A percentile compares a stretch with the other conserved stretches of the same genome.
Evolutionary conservation across 2,329 filamentous ascomycete species (phyloP).

Genomic region (Akanthomyces uredinophilus): DNA sequence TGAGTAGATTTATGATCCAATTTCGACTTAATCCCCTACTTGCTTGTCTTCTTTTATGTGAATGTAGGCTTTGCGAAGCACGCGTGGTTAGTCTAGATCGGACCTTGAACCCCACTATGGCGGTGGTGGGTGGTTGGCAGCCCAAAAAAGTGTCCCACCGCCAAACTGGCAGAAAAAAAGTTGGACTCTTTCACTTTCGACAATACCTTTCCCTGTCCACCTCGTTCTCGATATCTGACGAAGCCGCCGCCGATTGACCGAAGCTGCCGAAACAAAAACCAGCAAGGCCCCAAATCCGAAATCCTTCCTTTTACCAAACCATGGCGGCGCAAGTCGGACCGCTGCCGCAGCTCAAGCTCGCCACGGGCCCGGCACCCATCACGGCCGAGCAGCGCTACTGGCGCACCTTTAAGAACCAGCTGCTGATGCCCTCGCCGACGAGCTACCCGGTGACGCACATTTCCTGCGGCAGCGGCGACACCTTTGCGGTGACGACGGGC

Average conservation of each 20-base stretch:
- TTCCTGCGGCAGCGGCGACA: conserved; percentile 58
- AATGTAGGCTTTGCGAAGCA: not conserved
- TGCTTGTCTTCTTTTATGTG: not conserved
- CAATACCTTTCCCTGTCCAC: not conserved
- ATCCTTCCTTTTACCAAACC: conserved; percentile 16
- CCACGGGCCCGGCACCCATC: conserved; percentile 73
- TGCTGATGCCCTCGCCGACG: conserved; percentile 84
- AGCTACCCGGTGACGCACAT: conserved; percentile 89
- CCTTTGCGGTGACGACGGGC: conserved; percentile 92
- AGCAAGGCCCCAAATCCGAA: not conserved
- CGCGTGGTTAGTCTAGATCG: conserved; percentile 7
- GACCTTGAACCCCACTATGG: not conserved
- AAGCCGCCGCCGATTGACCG: not conserved
- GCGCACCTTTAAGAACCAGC: conserved; percentile 88
- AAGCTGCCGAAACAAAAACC: not conserved
- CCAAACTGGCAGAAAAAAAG: conserved; percentile 25
- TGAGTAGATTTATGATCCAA: not conserved
- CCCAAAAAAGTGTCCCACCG: conserved; percentile 6
- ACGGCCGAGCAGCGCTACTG: conserved; percentile 95
- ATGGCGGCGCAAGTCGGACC: conserved; percentile 88
- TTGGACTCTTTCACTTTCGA: conserved; percentile 5
- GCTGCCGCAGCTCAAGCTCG: conserved; percentile 74
- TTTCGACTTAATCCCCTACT: not conserved
- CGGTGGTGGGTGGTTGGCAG: not conserved
- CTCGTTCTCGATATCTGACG: not conserved